phyloP scores from a whole-genome alignment of 129 eudicot genomes.

The Flaveria ramosissima region DNA sequence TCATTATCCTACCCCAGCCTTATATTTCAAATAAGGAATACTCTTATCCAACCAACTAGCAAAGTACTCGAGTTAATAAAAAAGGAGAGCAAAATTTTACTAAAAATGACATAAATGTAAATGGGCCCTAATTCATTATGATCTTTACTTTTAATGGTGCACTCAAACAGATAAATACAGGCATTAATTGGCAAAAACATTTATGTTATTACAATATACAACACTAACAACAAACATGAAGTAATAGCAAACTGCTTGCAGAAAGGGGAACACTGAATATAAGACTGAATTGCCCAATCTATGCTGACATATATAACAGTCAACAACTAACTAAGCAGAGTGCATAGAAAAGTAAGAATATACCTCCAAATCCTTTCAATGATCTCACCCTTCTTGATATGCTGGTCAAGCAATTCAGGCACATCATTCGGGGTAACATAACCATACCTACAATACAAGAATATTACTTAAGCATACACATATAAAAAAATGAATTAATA shows the following conservation, averaged over 20 bases:
- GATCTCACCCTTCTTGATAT: slow-evolving; percentile 84
- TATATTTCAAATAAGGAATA: not conserved
- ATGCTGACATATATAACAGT: not conserved
- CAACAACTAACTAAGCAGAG: slow-evolving; percentile 4
- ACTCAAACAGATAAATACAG: not conserved
- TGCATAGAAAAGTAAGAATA: not conserved
- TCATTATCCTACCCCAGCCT: too few relatives aligned
- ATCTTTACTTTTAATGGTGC: not conserved
- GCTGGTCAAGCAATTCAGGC: slow-evolving; percentile 77
- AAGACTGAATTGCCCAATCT: not conserved
- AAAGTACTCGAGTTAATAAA: not conserved
- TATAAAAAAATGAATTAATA: slow-evolving; percentile 7
- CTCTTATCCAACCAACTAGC: not conserved
- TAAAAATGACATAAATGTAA: not conserved
- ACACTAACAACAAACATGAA: not conserved
- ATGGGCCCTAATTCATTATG: not conserved
- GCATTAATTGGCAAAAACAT: not conserved
- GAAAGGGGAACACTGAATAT: not conserved
- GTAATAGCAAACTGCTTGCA: too few relatives aligned
- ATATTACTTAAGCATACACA: slow-evolving; percentile 15
- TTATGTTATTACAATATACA: not conserved
- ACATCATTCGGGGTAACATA: slow-evolving; percentile 91
- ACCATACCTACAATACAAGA: slow-evolving; percentile 73
- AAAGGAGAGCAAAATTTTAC: not conserved
- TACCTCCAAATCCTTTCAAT: slow-evolving; percentile 95